A percentile compares a stretch with the other conserved stretches of the same genome.
These are phyloP conservation scores for Eucalyptus viminalis DNA, from an alignment of 345 rosid genomes.

Conservation along the genomic window DNA sequence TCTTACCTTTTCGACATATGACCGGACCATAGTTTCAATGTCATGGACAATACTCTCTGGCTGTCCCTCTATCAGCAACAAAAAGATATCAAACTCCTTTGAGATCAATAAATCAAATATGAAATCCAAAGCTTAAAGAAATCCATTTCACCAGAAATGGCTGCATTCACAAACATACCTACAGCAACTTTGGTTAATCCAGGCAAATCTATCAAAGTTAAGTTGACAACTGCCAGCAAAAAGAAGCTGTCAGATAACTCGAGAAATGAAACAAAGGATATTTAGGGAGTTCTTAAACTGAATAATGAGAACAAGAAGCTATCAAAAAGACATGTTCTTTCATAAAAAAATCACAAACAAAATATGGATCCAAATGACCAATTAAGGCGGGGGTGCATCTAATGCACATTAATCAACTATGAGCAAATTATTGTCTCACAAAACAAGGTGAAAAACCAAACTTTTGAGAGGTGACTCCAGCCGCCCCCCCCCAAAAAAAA, in stretches of 20 bases:
- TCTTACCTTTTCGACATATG: slow-evolving; percentile 49
- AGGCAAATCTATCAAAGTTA: slow-evolving; percentile 64
- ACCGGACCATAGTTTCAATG: slow-evolving; percentile 55
- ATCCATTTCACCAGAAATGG: neutral
- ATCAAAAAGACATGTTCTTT: neutral
- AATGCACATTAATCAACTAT: neutral
- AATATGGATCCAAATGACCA: neutral
- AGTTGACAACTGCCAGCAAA: slow-evolving; percentile 41
- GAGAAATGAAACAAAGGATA: neutral
- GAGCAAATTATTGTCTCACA: neutral
- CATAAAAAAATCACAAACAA: neutral
- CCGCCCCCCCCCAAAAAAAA: neutral
- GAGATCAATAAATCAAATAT: neutral
- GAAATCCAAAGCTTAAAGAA: neutral
- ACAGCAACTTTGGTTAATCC: slow-evolving; percentile 63
- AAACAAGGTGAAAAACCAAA: neutral
- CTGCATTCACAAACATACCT: slow-evolving; percentile 13
- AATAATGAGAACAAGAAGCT: neutral
- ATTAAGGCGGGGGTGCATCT: neutral
- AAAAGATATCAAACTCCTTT: neutral
- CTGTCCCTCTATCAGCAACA: slow-evolving; percentile 40
- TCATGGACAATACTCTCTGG: slow-evolving; percentile 45
- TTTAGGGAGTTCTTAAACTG: neutral
- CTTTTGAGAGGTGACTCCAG: neutral
- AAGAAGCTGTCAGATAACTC: neutral